Evolutionary conservation across 768 basidiomycete species (phyloP).

Genomic region (Pluteus cervinus): DNA sequence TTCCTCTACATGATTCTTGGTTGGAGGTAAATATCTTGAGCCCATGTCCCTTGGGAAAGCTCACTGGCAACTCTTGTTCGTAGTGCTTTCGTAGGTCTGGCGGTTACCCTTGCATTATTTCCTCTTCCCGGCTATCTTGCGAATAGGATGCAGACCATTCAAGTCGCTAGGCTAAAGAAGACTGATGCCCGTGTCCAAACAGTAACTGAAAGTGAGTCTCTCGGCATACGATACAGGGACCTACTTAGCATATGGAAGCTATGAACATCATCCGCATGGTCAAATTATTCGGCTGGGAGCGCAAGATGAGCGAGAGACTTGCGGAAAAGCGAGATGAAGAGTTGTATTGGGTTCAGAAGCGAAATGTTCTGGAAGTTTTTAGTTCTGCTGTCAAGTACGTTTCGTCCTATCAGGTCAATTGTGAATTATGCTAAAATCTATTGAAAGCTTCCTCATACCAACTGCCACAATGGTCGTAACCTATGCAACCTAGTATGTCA

Average conservation of each 20-base stretch:
- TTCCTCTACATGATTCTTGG: slow-evolving; percentile 43
- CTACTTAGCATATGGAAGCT: no score
- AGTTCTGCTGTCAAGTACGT: slow-evolving; percentile 38
- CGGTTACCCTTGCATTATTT: slow-evolving; percentile 41
- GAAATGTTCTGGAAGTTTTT: slow-evolving; percentile 41
- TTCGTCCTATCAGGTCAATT: not conserved
- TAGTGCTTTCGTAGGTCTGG: slow-evolving; percentile 55
- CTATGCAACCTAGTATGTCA: slow-evolving; percentile 49
- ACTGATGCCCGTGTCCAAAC: slow-evolving; percentile 54
- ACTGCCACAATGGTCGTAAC: slow-evolving; percentile 61
- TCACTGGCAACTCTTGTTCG: not conserved
- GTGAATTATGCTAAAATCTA: not conserved
- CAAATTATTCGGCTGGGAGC: slow-evolving; percentile 68
- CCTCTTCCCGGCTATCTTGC: slow-evolving; percentile 56
- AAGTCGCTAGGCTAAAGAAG: slow-evolving; percentile 45
- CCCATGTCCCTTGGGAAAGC: slow-evolving; percentile 2
- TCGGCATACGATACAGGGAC: no score
- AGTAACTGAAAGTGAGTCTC: slow-evolving; percentile 52
- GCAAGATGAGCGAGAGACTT: slow-evolving; percentile 46
- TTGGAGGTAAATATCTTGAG: slow-evolving; percentile 30
- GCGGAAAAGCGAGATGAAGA: slow-evolving; percentile 57
- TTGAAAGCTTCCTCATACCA: slow-evolving; percentile 49
- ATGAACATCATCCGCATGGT: slow-evolving; percentile 57
- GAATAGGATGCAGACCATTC: slow-evolving; percentile 39
- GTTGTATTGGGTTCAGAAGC: slow-evolving; percentile 45